phyloP scores from a whole-genome alignment of 1,284 basidiomycete species.

The Ganoderma multipileum region DNA sequence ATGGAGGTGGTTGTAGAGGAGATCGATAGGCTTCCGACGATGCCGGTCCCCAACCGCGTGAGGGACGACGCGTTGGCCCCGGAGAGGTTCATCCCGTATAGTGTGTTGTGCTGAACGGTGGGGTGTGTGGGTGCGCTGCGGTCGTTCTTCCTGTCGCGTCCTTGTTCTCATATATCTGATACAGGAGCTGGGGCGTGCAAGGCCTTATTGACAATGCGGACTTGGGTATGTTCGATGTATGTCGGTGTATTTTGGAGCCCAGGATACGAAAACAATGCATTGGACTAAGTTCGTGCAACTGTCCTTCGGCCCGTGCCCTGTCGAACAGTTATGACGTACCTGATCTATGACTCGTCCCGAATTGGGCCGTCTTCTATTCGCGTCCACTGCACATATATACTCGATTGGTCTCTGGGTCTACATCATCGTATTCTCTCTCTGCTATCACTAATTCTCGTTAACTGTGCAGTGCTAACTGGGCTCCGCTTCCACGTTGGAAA shows the following conservation, averaged over 20 bases:
- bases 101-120: not conserved
- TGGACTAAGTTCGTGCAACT: not conserved
- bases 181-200: no score
- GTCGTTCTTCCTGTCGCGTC: no score
- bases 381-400: not conserved
- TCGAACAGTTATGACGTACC: not conserved
- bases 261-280: no score
- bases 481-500: no score
- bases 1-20: not conserved
- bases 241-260: no score
- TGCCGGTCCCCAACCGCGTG: not conserved
- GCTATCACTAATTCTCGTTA: not conserved
- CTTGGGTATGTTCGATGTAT: no score
- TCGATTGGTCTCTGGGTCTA: not conserved
- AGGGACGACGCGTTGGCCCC: not conserved
- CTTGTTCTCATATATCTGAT: no score
- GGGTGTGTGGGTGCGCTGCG: not conserved
- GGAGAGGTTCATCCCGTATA: not conserved
- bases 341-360: not conserved
- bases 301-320: not conserved
- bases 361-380: not conserved
- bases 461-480: no score
- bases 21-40: not conserved
- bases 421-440: not conserved
- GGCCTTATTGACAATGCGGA: not conserved